Evolutionary conservation across 202 grass and related monocot species (phyloP).

Genomic region (Miscanthus sacchariflorus): DNA sequence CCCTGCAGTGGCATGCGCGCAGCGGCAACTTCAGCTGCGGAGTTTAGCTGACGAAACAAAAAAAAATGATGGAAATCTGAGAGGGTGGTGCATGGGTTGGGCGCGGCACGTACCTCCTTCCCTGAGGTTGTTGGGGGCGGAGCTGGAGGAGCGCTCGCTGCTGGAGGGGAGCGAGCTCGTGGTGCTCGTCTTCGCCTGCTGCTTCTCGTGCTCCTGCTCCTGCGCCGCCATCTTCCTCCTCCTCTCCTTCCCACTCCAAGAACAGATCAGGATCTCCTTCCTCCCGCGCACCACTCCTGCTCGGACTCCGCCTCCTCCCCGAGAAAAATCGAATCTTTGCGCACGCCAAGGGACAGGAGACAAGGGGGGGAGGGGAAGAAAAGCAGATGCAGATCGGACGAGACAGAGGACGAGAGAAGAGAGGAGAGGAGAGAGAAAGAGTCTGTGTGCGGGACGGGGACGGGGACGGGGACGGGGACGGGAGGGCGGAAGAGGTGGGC

Average conservation of each 20-base stretch:
- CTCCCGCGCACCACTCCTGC: neutral
- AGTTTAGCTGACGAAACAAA: neutral
- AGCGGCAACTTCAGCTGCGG: conserved; percentile 19
- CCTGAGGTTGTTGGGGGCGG: conserved; percentile 69
- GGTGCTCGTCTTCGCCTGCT: conserved; percentile 64
- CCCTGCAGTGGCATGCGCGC: conserved; percentile 36
- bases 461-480: neutral
- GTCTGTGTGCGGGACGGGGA: conserved; percentile 5
- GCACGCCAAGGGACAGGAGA: conserved; percentile 16
- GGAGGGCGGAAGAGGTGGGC: neutral
- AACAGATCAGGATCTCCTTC: conserved; percentile 50
- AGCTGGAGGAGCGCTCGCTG: conserved; percentile 95
- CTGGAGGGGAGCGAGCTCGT: conserved; percentile 88
- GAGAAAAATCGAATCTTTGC: conserved; percentile 41
- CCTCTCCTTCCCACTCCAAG: neutral
- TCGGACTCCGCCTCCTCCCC: neutral
- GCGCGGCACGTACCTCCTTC: conserved; percentile 59
- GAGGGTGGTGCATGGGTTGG: neutral
- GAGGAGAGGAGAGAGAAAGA: neutral
- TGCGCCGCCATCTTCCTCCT: conserved; percentile 53
- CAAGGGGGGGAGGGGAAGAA: neutral
- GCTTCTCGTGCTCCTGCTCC: conserved; percentile 56
- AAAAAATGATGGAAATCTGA: neutral
- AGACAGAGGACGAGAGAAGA: neutral
- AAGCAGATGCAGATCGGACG: conserved; percentile 61